Base-by-base conservation (phyloP, 441 rosid genomes). In the Syzygium malaccense region DNA sequence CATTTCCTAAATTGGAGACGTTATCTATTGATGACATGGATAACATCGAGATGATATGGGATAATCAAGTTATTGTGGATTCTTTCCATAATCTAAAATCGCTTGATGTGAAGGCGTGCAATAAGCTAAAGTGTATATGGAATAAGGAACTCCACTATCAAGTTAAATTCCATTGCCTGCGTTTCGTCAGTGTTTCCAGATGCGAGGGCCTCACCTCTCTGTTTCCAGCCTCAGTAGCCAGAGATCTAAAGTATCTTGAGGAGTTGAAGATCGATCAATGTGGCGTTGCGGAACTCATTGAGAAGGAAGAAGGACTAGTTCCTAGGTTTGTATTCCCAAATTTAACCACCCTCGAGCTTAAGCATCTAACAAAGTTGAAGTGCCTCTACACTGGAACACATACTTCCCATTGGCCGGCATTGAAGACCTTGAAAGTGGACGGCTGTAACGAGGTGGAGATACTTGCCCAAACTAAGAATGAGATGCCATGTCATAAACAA, bases 141-240 rank as follows among this genome's bases (percentile, higher is more conserved):
- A 48, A 68, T 68, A 68, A 68, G 79, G 79, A 68, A 19, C 8
- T 19, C 48, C 13, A 68, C 8, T 0, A 0, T 68, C 79, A 19
- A 9, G 45, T 33, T 33, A 19, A 68, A 5, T 19, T 68, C 1
- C 14, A 68, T 0, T 2, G 2, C 20, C 79, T 68, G 5, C 28
- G 0, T 33, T 33, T 0, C 0, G 0, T 33, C 37, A 10, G 2
- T 15, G 1, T 68, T 68, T 0, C 0, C 0, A 0, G 12, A 9
- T 68, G 79, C 4, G 0, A 5, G 12, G 18, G 79, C 26, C 48
- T 68, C 2, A 0, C 79, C 14, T 32, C 26, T 68, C 23, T 33
- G 4, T 68, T 68, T 68, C 0, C 48, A 0, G 0, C 48, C 14
- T 32, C 7, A 0, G 9, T 68, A 9, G 26, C 2, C 0, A 32